Percentiles rank a stretch among this genome's conserved stretches.
Conservation (phyloP, 73 alveolate genomes). For the Durusdinium trenchii region DNA sequence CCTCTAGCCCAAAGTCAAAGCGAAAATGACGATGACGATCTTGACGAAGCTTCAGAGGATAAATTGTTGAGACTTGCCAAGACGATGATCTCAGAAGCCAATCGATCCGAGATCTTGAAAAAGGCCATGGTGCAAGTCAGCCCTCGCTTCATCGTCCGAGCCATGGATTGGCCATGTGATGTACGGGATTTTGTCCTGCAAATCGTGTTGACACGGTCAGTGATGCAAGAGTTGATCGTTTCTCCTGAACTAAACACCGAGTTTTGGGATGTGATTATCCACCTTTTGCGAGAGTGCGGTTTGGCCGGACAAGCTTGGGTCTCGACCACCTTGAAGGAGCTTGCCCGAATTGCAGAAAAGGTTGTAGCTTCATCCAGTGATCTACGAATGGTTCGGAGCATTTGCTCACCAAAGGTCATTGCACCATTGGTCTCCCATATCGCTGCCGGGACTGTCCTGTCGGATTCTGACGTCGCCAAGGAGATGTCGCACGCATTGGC, state of each 20-base stretch:
- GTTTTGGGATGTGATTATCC: constrained; percentile 76
- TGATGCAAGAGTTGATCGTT: constrained; percentile 62
- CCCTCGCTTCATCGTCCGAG: constrained; percentile 76
- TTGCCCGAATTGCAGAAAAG: background rate
- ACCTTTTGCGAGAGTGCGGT: constrained; percentile 58
- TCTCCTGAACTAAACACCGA: constrained; percentile 40
- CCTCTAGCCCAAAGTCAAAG: constrained; percentile 49
- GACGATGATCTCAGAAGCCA: constrained; percentile 38
- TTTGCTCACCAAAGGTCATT: constrained; percentile 69
- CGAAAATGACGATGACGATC: background rate
- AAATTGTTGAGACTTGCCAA: constrained; percentile 47
- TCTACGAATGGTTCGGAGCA: constrained; percentile 72
- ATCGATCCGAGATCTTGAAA: constrained; percentile 41
- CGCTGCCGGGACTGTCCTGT: constrained; percentile 72
- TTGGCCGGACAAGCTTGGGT: constrained; percentile 83
- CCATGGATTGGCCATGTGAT: constrained; percentile 90
- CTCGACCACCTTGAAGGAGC: constrained; percentile 55
- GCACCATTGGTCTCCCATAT: constrained; percentile 80
- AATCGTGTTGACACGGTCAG: constrained; percentile 45
- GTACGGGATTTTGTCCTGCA: constrained; percentile 58
- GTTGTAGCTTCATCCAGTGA: constrained; percentile 42
- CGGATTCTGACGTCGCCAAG: constrained; percentile 80
- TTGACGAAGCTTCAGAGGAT: constrained; percentile 36
- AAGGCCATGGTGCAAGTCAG: constrained; percentile 88
- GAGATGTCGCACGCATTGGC: constrained; percentile 82